Base-by-base conservation (phyloP, 768 basidiomycete genomes). In the Termitomyces titanicus region DNA sequence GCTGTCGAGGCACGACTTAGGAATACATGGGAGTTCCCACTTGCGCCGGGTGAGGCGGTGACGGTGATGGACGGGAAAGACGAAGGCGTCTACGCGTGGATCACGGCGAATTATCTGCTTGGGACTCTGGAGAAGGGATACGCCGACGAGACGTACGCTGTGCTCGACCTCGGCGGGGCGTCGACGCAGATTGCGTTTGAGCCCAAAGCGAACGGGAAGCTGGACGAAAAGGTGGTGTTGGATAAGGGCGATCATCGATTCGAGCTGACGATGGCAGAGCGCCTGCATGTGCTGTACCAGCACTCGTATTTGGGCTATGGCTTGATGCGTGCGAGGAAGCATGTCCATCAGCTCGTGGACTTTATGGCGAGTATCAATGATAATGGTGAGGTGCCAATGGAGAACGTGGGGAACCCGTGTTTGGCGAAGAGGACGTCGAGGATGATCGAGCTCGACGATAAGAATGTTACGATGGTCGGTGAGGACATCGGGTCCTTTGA, bases 1-100 rank as follows among this genome's bases (percentile, higher is more conserved):
- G 89, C 90, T 20, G 92, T 98, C 40, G 76, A 82, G 64, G 61
- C 66, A 34, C 74, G 86, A 53, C 60, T 97, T 54, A 73, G 74
- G 58, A 64, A 64, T 3, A 72, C 70, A 54, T 96, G 86, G 56
- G 86, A 86, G 10, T 98, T 98, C 73, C 73, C 66, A 37, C 57
- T 81, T 5, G 63, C 68, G 0, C 68, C 79, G 24, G 73, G 75
- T 58, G 84, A 84, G 47, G 84, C 82, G 2, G 93, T 96, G 33
- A 82, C 80, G 39, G 86, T 98, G 58, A 95, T 98, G 95, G 95
- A 97, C 60, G 95, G 95, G 8, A 76, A 85, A 61, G 95, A 98
- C 67, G 96, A 98, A 70, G 96, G 93, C 31, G 92, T 98, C n/a
- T 98, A 91, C 67, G 94, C 96, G 27, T 98, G 96, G 95, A 93